Conservation (phyloP, 2,329 filamentous ascomycete species). For the Alternaria ventricosa region DNA sequence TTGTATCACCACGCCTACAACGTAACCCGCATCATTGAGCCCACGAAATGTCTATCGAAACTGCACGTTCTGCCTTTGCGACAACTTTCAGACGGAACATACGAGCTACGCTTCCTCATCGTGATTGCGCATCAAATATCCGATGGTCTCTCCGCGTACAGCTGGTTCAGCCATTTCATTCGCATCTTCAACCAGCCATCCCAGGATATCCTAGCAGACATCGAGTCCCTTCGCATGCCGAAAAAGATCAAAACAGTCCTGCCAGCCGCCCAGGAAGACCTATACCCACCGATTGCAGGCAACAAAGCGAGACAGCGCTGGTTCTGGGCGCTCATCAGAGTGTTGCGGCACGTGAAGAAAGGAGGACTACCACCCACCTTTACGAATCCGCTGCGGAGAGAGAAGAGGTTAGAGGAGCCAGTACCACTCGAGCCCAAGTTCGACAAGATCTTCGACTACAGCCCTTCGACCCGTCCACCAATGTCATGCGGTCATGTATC, state of each 20-base stretch:
- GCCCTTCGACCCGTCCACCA: conserved; percentile 36
- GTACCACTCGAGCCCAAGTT: conserved; percentile 42
- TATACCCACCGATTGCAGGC: conserved; percentile 52
- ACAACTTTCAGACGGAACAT: conserved; percentile 29
- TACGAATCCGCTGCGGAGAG: conserved; percentile 50
- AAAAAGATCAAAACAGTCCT: conserved; percentile 38
- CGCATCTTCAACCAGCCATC: conserved; percentile 29
- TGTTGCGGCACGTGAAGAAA: conserved; percentile 52
- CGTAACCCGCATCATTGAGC: conserved; percentile 48
- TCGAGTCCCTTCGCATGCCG: background rate
- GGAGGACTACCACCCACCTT: conserved; percentile 50
- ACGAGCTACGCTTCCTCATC: conserved; percentile 45
- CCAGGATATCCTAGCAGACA: conserved; percentile 10
- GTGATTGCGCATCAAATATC: conserved; percentile 55
- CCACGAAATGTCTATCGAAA: conserved; percentile 46
- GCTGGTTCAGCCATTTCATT: conserved; percentile 52
- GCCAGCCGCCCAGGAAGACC: conserved; percentile 55
- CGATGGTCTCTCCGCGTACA: conserved; percentile 53
- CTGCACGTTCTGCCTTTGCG: conserved; percentile 49
- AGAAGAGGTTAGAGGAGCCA: conserved; percentile 17
- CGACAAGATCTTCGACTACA: conserved; percentile 49
- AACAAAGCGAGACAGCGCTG: conserved; percentile 51
- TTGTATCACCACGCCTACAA: conserved; percentile 54
- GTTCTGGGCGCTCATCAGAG: conserved; percentile 56
- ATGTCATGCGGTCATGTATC: conserved; percentile 45